phyloP scores from a whole-genome alignment of 495 filamentous ascomycete genomes.

The Podospora pseudopauciseta region DNA sequence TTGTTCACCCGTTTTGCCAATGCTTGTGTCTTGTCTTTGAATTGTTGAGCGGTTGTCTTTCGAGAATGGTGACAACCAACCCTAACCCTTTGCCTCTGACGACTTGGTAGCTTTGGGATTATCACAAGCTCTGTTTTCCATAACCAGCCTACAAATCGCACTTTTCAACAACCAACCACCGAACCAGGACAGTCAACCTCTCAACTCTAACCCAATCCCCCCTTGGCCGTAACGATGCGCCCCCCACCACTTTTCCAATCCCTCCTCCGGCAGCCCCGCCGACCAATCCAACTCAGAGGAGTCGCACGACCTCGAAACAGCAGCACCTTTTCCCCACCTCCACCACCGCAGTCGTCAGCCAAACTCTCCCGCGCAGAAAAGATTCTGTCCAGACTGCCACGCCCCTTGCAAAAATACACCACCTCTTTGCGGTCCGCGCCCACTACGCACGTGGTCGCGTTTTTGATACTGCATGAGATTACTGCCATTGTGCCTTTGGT shows the following conservation, averaged over 20 bases:
- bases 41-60: not conserved
- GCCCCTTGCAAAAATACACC: slow-evolving; percentile 59
- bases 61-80: not conserved
- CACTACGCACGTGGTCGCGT: slow-evolving; percentile 75
- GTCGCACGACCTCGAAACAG: not conserved
- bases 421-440: slow-evolving; percentile 68
- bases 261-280: not conserved
- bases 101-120: not conserved
- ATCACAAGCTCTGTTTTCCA: not conserved
- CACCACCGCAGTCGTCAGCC: not conserved
- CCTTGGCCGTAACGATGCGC: not conserved
- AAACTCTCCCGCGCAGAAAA: slow-evolving; percentile 43
- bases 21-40: not conserved
- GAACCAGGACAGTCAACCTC: not conserved
- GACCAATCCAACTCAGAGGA: not conserved
- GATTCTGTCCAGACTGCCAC: slow-evolving; percentile 57
- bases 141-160: not conserved
- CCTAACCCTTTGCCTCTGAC: not conserved
- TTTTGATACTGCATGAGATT: slow-evolving; percentile 86
- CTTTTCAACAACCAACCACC: not conserved
- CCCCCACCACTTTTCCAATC: not conserved
- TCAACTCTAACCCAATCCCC: not conserved
- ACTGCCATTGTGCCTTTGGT: slow-evolving; percentile 80
- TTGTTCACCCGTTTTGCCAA: not conserved
- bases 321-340: not conserved